These are phyloP conservation scores for Pecoramyces ruminantium DNA, from an alignment of 192 early-diverging fungal genomes.

Conservation along the genomic window DNA sequence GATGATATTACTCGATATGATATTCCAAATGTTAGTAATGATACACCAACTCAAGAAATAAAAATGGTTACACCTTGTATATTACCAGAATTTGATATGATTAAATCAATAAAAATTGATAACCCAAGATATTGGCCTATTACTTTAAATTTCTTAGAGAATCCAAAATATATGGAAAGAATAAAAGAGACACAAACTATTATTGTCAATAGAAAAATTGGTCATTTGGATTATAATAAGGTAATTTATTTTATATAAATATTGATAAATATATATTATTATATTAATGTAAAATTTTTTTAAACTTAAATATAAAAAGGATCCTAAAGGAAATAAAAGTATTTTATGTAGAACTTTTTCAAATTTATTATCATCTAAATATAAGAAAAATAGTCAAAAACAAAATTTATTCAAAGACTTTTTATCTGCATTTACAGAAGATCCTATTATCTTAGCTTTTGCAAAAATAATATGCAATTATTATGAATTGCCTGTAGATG, in stretches of 20 bases:
- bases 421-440: not conserved
- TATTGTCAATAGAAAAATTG: conserved; percentile 21
- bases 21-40: not conserved
- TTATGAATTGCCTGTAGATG: not conserved
- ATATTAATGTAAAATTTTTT: too few relatives aligned
- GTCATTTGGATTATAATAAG: conserved; percentile 18
- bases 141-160: conserved; percentile 14
- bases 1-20: conserved; percentile 2
- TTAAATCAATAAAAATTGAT: conserved; percentile 28
- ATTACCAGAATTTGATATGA: conserved; percentile 27
- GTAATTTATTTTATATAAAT: too few relatives aligned
- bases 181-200: conserved; percentile 8
- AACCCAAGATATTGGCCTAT: conserved; percentile 38
- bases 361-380: not conserved
- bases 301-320: too few relatives aligned
- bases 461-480: not conserved
- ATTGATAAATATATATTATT: too few relatives aligned
- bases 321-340: not conserved
- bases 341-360: not conserved
- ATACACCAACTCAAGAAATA: conserved; percentile 2
- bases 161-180: conserved; percentile 10
- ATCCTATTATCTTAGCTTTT: not conserved
- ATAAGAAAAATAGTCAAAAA: not conserved
- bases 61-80: conserved; percentile 33
- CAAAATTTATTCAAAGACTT: not conserved